phyloP scores from a whole-genome alignment of 1,284 basidiomycete species.

The Pseudozyma pruni region DNA sequence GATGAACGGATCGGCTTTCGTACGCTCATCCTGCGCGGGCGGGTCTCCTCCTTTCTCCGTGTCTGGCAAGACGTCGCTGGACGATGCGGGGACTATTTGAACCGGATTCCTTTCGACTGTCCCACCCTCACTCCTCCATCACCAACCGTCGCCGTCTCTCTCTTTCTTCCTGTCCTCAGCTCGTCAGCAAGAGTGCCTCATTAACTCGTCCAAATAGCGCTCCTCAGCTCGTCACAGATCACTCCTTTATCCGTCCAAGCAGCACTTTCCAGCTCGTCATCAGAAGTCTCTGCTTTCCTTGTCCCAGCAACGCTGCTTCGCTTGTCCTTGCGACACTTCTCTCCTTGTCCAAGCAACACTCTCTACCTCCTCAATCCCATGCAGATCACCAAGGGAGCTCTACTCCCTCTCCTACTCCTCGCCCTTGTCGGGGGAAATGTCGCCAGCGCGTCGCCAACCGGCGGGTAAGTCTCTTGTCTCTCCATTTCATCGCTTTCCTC shows the following conservation, averaged over 20 bases:
- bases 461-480: conserved; percentile 13
- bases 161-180: too few species aligned
- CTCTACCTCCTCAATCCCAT: too few species aligned
- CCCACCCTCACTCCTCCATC: too few species aligned
- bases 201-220: not conserved
- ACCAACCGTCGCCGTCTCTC: too few species aligned
- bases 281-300: not conserved
- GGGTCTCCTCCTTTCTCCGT: too few species aligned
- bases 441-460: conserved; percentile 5
- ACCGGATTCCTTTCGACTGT: too few species aligned
- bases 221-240: not conserved
- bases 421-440: conserved; percentile 12
- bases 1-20: too few species aligned
- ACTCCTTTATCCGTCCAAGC: not conserved
- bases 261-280: not conserved
- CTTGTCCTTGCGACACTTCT: too few species aligned
- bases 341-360: too few species aligned
- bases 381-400: conserved; percentile 18
- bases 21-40: too few species aligned
- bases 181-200: not conserved
- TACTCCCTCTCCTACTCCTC: conserved; percentile 8
- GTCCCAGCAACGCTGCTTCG: not conserved
- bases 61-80: too few species aligned
- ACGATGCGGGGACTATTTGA: too few species aligned
- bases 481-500: not conserved